A percentile compares a stretch with the other conserved stretches of the same genome.
phyloP scores from a whole-genome alignment of 1,139 yeast species.

The Diutina catenulata region DNA sequence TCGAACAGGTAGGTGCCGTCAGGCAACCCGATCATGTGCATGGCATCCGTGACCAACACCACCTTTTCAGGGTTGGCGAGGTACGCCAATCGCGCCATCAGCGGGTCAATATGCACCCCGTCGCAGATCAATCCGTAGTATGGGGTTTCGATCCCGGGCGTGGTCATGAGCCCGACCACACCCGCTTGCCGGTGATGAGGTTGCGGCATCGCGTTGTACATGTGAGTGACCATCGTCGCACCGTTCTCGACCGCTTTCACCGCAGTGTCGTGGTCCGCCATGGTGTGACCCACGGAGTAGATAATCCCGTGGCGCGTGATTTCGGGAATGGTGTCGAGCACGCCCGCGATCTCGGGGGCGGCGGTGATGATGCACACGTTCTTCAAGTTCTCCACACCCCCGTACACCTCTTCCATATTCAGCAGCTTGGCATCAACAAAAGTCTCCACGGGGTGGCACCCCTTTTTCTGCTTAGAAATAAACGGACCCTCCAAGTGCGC shows the following conservation, averaged over 20 bases:
- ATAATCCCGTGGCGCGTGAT: slow-evolving; percentile 22
- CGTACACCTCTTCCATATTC: slow-evolving; percentile 27
- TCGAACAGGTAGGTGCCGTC: slow-evolving; percentile 44
- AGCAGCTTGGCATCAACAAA: slow-evolving; percentile 28
- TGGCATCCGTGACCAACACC: slow-evolving; percentile 52
- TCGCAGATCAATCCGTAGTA: slow-evolving; percentile 50
- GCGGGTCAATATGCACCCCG: slow-evolving; percentile 53
- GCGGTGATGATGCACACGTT: slow-evolving; percentile 45
- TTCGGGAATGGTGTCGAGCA: slow-evolving; percentile 35
- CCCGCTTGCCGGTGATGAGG: slow-evolving; percentile 56
- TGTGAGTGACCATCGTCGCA: slow-evolving; percentile 51
- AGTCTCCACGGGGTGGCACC: slow-evolving; percentile 54
- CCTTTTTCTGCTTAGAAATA: slow-evolving; percentile 42
- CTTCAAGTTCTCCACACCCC: slow-evolving; percentile 27
- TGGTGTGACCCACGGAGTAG: slow-evolving; percentile 49
- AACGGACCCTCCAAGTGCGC: slow-evolving; percentile 62
- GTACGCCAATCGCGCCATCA: slow-evolving; percentile 44
- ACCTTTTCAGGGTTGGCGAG: slow-evolving; percentile 43
- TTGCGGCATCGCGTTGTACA: slow-evolving; percentile 60
- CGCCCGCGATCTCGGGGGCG: slow-evolving; percentile 51
- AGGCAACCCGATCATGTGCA: slow-evolving; percentile 41
- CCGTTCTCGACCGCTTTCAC: slow-evolving; percentile 39
- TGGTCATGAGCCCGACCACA: slow-evolving; percentile 41
- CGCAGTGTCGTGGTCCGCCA: slow-evolving; percentile 37
- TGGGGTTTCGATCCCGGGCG: slow-evolving; percentile 28